Conservation (phyloP, 2,329 filamentous ascomycete species). For the Aspergillus phoenicis region DNA sequence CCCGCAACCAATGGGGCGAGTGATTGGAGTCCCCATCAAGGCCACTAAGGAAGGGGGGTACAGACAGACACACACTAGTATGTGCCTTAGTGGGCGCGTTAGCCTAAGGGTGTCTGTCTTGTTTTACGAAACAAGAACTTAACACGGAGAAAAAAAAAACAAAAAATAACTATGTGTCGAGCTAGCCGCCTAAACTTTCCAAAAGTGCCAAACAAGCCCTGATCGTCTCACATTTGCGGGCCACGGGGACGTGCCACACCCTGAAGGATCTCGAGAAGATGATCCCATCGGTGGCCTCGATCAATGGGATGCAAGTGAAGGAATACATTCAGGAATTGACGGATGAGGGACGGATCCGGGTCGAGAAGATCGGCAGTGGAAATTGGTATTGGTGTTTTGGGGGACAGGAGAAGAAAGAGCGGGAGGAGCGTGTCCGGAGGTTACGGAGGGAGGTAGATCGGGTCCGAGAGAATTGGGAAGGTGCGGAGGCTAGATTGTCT, state of each 20-base stretch:
- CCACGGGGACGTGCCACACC: constrained; percentile 62
- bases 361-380: constrained; percentile 70
- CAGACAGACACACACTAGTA: too few relatives aligned
- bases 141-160: too few relatives aligned
- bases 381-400: constrained; percentile 74
- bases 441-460: constrained; percentile 35
- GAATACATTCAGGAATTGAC: constrained; percentile 65
- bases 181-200: constrained; percentile 55
- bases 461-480: constrained; percentile 31
- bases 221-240: constrained; percentile 62
- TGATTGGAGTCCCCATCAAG: too few relatives aligned
- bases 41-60: too few relatives aligned
- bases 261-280: constrained; percentile 70
- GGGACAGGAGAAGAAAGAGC: constrained; percentile 57
- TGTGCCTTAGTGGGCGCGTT: too few relatives aligned
- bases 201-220: constrained; percentile 61
- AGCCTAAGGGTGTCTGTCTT: too few relatives aligned
- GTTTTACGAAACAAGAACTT: too few relatives aligned
- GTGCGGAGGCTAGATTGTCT: constrained; percentile 40
- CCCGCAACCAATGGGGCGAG: background rate
- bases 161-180: background rate
- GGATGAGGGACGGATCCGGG: constrained; percentile 63
- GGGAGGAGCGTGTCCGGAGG: constrained; percentile 37
- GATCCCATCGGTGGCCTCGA: constrained; percentile 62
- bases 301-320: constrained; percentile 68